Evolutionary conservation across 2,329 filamentous ascomycete species (phyloP).

Genomic region (Magnaporthales sp.): DNA sequence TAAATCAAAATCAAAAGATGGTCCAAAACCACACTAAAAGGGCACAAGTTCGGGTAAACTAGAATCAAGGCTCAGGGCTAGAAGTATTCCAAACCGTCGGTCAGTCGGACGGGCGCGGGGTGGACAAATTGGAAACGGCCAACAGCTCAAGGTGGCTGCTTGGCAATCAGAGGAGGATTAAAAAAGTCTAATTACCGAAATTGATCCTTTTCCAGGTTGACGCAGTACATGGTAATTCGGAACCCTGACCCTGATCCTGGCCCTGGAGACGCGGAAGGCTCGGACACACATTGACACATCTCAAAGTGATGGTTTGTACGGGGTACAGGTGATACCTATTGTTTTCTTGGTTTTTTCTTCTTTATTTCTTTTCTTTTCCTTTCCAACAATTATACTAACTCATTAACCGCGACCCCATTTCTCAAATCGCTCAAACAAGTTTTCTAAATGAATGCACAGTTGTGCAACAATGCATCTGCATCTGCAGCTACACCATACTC

Average conservation of each 20-base stretch:
- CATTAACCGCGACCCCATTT: no score
- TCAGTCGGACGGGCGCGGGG: not conserved
- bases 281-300: not conserved
- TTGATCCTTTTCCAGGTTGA: not conserved
- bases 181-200: not conserved
- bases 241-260: not conserved
- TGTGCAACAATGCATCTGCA: not conserved
- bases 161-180: not conserved
- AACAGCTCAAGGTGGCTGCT: not conserved
- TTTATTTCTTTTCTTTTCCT: no score
- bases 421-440: no score
- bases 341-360: no score
- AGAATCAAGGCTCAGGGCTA: not conserved
- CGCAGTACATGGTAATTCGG: no score
- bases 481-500: not conserved
- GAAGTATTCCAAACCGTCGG: not conserved
- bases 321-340: not conserved
- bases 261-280: not conserved
- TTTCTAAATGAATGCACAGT: no score
- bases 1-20: not conserved
- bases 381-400: no score
- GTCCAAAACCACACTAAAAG: not conserved
- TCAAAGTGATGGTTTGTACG: not conserved
- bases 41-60: not conserved
- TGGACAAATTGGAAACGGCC: not conserved